Evolutionary conservation across 2,329 filamentous ascomycete species (phyloP), one percentile per base, ranked within the genome.

Genomic region (Chrysoporthe puriensis): DNA sequence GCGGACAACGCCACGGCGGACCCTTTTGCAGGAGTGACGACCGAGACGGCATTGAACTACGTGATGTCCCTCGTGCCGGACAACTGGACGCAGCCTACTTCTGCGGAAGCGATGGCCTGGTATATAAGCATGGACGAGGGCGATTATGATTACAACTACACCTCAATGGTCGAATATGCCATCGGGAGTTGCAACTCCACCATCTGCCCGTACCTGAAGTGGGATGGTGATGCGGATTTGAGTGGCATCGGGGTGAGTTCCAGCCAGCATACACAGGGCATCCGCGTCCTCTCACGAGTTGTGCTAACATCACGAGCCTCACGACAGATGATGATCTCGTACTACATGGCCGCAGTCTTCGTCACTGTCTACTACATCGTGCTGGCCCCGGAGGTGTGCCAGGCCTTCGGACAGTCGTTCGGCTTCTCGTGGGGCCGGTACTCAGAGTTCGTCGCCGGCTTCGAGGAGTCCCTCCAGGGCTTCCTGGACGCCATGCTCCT

Each of bases 301-400:
- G 40, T 44, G 44, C 42, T 67, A 52, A 64, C 43, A 61, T 21
- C 34, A 6, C 21, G 2, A 32, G 34, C 1, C 11, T 8, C 6
- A 36, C 34, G 42, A 21, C 21, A 68, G 68, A 64, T 66, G 61
- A 66, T 70, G 56, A 52, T 69, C 21, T 64, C 63, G 36, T 70
- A 66, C 34, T 70, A 70, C 18, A 63, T 69, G 50, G 63, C 67
- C 1, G 69, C 69, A 18, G 14, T 64, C 26, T 70, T 70, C 8
- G 63, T 60, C 46, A 70, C 69, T 2, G n/a, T 70, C 13, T 70
- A 66, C n/a, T 70, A 64, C 4, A 40, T 70, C n/a, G 52, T 67
- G 2, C 68, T 69, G 9, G 54, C 63, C 32, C 46, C 62, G 1
- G 62, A 67, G 8, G 40, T 66, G 1, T 66, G 63, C 36, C 62